These are phyloP conservation scores for Exobasidium rhododendri DNA, from an alignment of 1,284 basidiomycete species.

Conservation along the genomic window DNA sequence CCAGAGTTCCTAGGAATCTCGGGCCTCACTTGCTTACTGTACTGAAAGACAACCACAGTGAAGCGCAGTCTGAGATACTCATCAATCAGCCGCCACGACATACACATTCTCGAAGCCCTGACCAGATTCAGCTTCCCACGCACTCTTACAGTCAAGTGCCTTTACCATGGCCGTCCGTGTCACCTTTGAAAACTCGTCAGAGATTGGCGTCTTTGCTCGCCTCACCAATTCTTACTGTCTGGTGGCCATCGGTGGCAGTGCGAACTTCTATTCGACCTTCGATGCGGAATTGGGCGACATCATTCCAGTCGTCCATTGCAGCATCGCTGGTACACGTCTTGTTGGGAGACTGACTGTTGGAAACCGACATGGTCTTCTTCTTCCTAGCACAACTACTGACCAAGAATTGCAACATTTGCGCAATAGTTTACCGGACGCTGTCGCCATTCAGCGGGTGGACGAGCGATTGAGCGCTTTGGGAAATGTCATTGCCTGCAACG, in stretches of 20 bases:
- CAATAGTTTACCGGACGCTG: slow-evolving; percentile 86
- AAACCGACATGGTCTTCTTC: slow-evolving; percentile 82
- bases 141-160: too few relatives aligned
- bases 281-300: slow-evolving; percentile 91
- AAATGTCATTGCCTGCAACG: slow-evolving; percentile 98
- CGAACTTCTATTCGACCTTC: slow-evolving; percentile 97
- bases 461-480: slow-evolving; percentile 93
- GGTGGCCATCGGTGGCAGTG: slow-evolving; percentile 82
- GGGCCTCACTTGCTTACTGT: too few relatives aligned
- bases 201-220: slow-evolving; percentile 80
- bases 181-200: slow-evolving; percentile 90
- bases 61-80: too few relatives aligned
- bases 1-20: too few relatives aligned
- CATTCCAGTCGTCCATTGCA: slow-evolving; percentile 93
- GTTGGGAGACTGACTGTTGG: slow-evolving; percentile 90
- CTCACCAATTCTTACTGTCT: slow-evolving; percentile 73
- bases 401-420: slow-evolving; percentile 97
- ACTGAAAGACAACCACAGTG: too few relatives aligned
- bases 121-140: too few relatives aligned
- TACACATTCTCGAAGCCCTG: too few relatives aligned
- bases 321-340: slow-evolving; percentile 91
- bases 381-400: slow-evolving; percentile 92
- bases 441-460: slow-evolving; percentile 92
- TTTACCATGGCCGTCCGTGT: slow-evolving; percentile 52
- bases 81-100: too few relatives aligned